These are phyloP conservation scores for Auricularia cornea DNA, from an alignment of 768 basidiomycete genomes.

Conservation along the genomic window DNA sequence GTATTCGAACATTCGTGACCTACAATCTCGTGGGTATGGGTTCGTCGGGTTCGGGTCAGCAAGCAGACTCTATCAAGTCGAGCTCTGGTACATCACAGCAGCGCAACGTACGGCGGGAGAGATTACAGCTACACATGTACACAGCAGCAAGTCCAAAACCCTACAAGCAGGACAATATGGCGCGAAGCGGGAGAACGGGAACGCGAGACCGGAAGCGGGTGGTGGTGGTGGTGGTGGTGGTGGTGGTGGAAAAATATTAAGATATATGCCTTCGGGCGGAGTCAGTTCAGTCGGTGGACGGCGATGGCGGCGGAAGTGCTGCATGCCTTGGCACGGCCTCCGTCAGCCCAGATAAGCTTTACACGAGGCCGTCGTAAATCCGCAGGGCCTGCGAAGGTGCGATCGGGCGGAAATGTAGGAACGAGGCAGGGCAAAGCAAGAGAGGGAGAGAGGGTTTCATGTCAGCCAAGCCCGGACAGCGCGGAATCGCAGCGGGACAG, in stretches of 20 bases:
- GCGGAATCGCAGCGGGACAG: neutral
- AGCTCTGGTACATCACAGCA: no score
- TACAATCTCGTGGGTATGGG: no score
- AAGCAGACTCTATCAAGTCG: no score
- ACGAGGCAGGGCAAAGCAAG: neutral
- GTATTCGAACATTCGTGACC: no score
- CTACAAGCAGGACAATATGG: neutral
- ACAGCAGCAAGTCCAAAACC: neutral
- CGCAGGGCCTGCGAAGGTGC: neutral
- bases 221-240: no score
- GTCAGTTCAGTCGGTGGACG: neutral
- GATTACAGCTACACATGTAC: neutral
- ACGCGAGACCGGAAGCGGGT: no score
- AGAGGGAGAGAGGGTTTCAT: slow-evolving; percentile 9
- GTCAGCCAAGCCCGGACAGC: neutral
- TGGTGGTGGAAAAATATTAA: no score
- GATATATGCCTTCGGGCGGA: no score
- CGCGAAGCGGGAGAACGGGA: neutral
- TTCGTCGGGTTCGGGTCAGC: no score
- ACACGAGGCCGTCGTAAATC: neutral
- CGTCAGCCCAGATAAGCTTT: neutral
- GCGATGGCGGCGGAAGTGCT: neutral
- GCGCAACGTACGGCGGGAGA: neutral
- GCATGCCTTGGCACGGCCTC: neutral
- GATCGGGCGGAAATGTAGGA: neutral